Evolutionary conservation across 228 moss, liverwort and hornwort genomes (phyloP).

Genomic region (Sphagnum magellanicum): DNA sequence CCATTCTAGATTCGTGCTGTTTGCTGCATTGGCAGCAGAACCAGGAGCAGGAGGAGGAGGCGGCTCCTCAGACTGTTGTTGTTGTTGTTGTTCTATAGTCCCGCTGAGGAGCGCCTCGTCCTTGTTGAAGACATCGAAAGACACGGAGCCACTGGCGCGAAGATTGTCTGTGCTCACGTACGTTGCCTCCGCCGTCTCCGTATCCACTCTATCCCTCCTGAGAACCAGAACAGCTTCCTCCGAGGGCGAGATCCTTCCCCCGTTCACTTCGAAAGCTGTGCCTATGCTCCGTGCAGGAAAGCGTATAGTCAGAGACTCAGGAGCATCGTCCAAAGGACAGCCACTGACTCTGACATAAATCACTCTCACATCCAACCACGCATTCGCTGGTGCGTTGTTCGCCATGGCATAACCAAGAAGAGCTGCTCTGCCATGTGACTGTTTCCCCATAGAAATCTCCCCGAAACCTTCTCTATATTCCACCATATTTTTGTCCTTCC

Average conservation of each 20-base stretch:
- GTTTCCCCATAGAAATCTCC: not conserved
- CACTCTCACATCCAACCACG: conserved; percentile 57
- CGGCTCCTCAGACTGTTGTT: conserved; percentile 1
- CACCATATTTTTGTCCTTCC: too few relatives aligned
- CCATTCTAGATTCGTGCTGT: conserved; percentile 19
- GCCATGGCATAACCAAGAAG: conserved; percentile 1
- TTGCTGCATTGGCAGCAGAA: not conserved
- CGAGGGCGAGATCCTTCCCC: conserved; percentile 59
- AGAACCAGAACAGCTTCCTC: conserved; percentile 39
- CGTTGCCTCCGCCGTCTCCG: conserved; percentile 47
- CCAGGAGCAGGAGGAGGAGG: conserved; percentile 2
- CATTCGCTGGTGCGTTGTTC: conserved; percentile 10
- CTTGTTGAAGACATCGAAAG: conserved; percentile 37
- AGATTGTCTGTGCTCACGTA: conserved; percentile 64
- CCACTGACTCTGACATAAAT: conserved; percentile 49
- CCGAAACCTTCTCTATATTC: not conserved
- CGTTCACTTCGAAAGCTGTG: conserved; percentile 58
- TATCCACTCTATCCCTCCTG: conserved; percentile 49
- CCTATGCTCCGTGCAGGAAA: conserved; percentile 48
- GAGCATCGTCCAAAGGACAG: conserved; percentile 32
- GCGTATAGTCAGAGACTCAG: conserved; percentile 47
- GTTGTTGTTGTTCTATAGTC: conserved; percentile 23
- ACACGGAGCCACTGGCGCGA: conserved; percentile 49
- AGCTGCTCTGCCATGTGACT: not conserved
- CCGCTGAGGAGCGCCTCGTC: conserved; percentile 48